Evolutionary conservation across 768 basidiomycete genomes (phyloP), one percentile per base, ranked within the genome.

Genomic region (Hypholoma sublateritium): DNA sequence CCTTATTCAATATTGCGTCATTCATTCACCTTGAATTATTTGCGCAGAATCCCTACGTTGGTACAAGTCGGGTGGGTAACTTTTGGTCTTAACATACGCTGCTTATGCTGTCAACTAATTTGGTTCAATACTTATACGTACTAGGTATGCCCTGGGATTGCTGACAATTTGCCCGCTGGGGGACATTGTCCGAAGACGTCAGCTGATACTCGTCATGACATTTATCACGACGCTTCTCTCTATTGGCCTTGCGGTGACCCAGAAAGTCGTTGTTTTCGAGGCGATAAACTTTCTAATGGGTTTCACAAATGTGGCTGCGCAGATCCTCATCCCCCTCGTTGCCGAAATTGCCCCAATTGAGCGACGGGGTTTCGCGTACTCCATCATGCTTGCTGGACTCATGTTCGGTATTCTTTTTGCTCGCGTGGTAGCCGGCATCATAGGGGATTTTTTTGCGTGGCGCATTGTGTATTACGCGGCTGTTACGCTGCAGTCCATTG

Each of bases 281-380:
- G 74, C 70, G 0, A 66, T 94, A 3, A 84, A 81, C 14, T 93
- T 88, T 71, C 69, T 93, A 36, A 75, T 88, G 28, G 90, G 91
- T 3, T 70, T 83, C 16, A 72, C 79, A n/a, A 85, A 85, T 17
- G 88, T 92, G 47, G 81, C 83, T 0, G 84, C 87, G 0, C 88
- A 90, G 69, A 84, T 95, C 56, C 83, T 95, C 50, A 83, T 92
- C 67, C 80, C 80, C 1, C 76, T 88, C 34, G 88, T 89, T 0
- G 93, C 85, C 1, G 93, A 95, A 70, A 81, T 93, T 35, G 91
- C 93, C 0, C 85, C 88, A 0, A 81, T 85, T 0, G 79, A 86
- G 42, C 79, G 80, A 16, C 82, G 91, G 21, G 92, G 86, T 0
- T 78, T 85, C 13, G 88, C 91, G 0, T 77, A 95, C 37, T 86